Percentiles rank a stretch among this genome's conserved stretches.
These are phyloP conservation scores for Thymus quinquecostatus DNA, from an alignment of 257 asterid genomes.

Conservation along the genomic window DNA sequence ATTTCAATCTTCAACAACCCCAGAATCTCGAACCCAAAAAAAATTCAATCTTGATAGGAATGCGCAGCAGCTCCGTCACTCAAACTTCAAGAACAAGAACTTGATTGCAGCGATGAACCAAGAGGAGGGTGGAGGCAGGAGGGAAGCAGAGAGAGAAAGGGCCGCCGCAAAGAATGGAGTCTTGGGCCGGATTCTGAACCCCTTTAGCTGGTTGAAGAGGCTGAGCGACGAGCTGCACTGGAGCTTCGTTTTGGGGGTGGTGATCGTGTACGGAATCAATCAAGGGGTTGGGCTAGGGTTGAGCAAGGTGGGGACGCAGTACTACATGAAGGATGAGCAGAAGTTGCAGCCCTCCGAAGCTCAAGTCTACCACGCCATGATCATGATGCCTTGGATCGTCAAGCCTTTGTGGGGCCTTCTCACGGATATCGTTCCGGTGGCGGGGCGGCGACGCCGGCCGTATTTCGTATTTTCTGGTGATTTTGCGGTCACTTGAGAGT, in stretches of 20 bases:
- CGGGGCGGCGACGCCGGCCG: constrained; percentile 79
- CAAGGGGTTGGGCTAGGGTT: constrained; percentile 82
- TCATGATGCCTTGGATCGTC: constrained; percentile 80
- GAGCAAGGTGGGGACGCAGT: constrained; percentile 68
- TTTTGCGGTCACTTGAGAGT: neutral
- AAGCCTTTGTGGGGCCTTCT: constrained; percentile 92
- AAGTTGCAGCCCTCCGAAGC: constrained; percentile 91
- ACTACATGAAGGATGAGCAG: constrained; percentile 91
- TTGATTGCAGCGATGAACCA: constrained; percentile 37
- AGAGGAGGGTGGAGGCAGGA: constrained; percentile 38
- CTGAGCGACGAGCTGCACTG: constrained; percentile 73
- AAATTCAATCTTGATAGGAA: constrained; percentile 6
- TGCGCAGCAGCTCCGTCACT: neutral
- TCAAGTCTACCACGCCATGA: constrained; percentile 78
- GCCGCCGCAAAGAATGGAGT: constrained; percentile 24
- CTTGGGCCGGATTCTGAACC: constrained; percentile 38
- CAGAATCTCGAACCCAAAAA: constrained; percentile 26
- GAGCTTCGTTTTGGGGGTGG: constrained; percentile 87
- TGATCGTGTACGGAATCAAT: constrained; percentile 80
- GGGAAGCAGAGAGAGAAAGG: constrained; percentile 21
- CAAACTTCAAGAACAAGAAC: neutral
- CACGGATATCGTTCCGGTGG: constrained; percentile 82
- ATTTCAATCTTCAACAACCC: constrained; percentile 17
- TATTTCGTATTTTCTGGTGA: constrained; percentile 82
- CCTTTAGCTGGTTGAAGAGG: constrained; percentile 60